Evolutionary conservation across 2,329 filamentous ascomycete species (phyloP).

Genomic region (Pseudogymnoascus sp.): DNA sequence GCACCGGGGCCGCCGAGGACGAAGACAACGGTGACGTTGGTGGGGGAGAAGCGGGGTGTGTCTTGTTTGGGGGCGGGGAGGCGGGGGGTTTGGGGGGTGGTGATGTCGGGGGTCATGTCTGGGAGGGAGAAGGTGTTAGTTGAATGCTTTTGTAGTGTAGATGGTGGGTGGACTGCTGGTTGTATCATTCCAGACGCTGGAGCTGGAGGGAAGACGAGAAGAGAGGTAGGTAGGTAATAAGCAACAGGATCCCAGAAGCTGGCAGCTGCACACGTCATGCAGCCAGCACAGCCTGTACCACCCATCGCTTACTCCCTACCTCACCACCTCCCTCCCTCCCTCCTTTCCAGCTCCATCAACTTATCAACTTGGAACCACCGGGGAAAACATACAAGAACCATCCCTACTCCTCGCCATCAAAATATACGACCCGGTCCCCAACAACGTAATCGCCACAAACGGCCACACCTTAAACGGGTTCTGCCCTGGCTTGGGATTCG

Average conservation of each 20-base stretch:
- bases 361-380: too few species aligned
- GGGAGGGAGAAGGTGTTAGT: slow-evolving; percentile 13
- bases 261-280: not conserved
- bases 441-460: slow-evolving; percentile 35
- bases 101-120: slow-evolving; percentile 35
- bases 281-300: not conserved
- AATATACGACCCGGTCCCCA: slow-evolving; percentile 42
- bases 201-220: not conserved
- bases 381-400: slow-evolving; percentile 20
- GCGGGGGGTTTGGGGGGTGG: slow-evolving; percentile 39
- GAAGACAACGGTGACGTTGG: slow-evolving; percentile 85
- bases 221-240: not conserved
- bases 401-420: slow-evolving; percentile 42
- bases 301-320: not conserved
- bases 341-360: too few species aligned
- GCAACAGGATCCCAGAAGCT: not conserved
- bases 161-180: not conserved
- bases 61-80: slow-evolving; percentile 42
- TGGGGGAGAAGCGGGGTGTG: slow-evolving; percentile 63
- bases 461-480: slow-evolving; percentile 32
- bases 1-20: slow-evolving; percentile 92
- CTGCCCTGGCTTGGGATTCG: slow-evolving; percentile 24
- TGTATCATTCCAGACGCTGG: not conserved
- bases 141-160: slow-evolving; percentile 1
- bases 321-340: not conserved